These are phyloP conservation scores for Jimgerdemannia lactiflua DNA, from an alignment of 192 early-diverging fungal species.

Conservation along the genomic window DNA sequence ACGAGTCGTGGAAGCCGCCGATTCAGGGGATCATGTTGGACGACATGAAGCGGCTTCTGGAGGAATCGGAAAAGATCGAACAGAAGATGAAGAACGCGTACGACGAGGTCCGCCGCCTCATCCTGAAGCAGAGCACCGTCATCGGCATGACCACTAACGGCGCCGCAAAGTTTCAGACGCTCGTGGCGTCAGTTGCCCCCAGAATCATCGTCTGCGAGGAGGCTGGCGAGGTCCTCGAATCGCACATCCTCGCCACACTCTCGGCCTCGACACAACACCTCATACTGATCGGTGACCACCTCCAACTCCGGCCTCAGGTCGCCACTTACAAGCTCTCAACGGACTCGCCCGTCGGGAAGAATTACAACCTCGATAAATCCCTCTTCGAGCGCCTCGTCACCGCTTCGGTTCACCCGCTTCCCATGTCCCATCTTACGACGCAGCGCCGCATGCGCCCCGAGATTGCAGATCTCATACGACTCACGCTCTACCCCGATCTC, in stretches of 20 bases:
- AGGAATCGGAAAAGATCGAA: conserved; percentile 12
- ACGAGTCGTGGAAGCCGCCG: conserved; percentile 30
- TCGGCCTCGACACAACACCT: conserved; percentile 46
- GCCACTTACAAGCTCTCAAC: conserved; percentile 41
- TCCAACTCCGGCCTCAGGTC: conserved; percentile 52
- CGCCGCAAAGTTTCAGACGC: conserved; percentile 45
- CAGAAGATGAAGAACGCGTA: conserved; percentile 19
- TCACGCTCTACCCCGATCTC: conserved; percentile 46
- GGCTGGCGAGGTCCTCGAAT: conserved; percentile 54
- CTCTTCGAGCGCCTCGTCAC: conserved; percentile 51
- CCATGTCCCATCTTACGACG: conserved; percentile 35
- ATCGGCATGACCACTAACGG: conserved; percentile 62
- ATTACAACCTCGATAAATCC: conserved; percentile 43
- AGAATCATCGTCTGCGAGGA: conserved; percentile 56
- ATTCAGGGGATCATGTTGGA: conserved; percentile 23
- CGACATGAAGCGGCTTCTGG: conserved; percentile 11
- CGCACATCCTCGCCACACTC: conserved; percentile 48
- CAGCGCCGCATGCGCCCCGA: conserved; percentile 60
- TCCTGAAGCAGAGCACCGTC: conserved; percentile 31
- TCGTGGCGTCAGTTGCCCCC: conserved; percentile 37
- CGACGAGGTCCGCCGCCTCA: conserved; percentile 25
- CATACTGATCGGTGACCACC: conserved; percentile 57
- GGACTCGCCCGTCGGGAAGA: background rate
- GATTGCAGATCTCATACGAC: conserved; percentile 40
- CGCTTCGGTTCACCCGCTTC: conserved; percentile 22